These are phyloP conservation scores for Recurvomyces mirabilis DNA, from an alignment of 495 filamentous ascomycete genomes.

Conservation along the genomic window DNA sequence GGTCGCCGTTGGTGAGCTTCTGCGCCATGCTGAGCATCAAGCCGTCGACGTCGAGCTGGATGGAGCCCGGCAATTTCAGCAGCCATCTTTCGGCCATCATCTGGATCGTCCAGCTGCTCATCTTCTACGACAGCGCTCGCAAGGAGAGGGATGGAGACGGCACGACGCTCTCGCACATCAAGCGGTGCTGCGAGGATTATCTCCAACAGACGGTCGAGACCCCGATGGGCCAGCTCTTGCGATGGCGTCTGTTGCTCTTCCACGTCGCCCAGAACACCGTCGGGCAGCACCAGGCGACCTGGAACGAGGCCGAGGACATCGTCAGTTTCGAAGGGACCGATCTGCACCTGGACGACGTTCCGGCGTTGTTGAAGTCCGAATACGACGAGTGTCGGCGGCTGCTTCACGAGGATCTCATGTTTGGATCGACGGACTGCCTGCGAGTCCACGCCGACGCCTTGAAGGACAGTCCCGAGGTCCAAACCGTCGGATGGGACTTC, in stretches of 20 bases:
- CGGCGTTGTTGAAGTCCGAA: slow-evolving; percentile 1
- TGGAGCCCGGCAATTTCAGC: slow-evolving; percentile 10
- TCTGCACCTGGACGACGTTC: slow-evolving; percentile 1
- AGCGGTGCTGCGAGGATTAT: background rate
- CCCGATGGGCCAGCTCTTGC: slow-evolving; percentile 4
- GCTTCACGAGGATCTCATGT: background rate
- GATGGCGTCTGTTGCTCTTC: slow-evolving; percentile 7
- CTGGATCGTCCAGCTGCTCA: slow-evolving; percentile 5
- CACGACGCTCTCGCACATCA: background rate
- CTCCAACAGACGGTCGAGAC: slow-evolving; percentile 3
- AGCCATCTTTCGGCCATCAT: slow-evolving; percentile 6
- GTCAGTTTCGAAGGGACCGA: background rate
- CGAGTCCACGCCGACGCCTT: background rate
- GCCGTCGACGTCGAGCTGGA: slow-evolving; percentile 2
- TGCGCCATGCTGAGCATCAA: slow-evolving; percentile 11
- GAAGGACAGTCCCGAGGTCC: background rate
- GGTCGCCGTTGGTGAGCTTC: slow-evolving; percentile 5
- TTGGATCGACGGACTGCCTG: background rate
- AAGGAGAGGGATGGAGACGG: background rate
- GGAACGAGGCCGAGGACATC: slow-evolving; percentile 1
- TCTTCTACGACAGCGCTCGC: slow-evolving; percentile 8
- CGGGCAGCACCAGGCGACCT: slow-evolving; percentile 1
- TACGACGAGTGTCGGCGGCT: background rate
- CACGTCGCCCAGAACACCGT: background rate
- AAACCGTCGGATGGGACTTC: slow-evolving; percentile 1